phyloP scores from a whole-genome alignment of 2,329 filamentous ascomycete species.

The Metarhizium robertsii region DNA sequence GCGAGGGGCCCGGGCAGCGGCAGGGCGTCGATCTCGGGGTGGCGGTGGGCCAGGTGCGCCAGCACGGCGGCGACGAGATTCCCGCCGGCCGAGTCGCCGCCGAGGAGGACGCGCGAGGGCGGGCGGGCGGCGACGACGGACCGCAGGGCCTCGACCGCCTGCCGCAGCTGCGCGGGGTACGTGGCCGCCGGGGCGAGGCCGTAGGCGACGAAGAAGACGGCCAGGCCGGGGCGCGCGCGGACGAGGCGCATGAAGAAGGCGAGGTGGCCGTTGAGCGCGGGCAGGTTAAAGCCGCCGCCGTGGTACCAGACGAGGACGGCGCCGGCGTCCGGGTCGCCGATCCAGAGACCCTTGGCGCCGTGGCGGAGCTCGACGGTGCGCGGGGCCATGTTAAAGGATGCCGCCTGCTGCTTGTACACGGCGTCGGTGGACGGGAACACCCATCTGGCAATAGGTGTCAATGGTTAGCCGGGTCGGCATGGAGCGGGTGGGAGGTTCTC shows the following conservation, averaged over 20 bases:
- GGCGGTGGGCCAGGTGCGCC: conserved; percentile 11
- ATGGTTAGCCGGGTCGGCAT: not conserved
- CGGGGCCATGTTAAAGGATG: not conserved
- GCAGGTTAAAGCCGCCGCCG: conserved; percentile 12
- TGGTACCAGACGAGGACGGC: conserved; percentile 14
- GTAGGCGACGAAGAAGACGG: conserved; percentile 12
- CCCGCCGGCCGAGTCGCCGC: conserved; percentile 11
- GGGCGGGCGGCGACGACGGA: conserved; percentile 6
- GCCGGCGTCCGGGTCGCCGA: conserved; percentile 10
- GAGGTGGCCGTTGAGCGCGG: conserved; percentile 10
- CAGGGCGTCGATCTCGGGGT: conserved; percentile 9
- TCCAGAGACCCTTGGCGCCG: conserved; percentile 13
- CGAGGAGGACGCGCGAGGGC: conserved; percentile 4
- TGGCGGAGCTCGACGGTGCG: conserved; percentile 9
- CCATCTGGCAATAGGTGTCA: conserved; percentile 2
- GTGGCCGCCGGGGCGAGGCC: conserved; percentile 9
- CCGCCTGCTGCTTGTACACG: conserved; percentile 8
- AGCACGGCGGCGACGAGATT: conserved; percentile 11
- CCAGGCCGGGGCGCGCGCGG: conserved; percentile 7
- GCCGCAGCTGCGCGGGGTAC: conserved; percentile 13
- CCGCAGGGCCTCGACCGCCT: conserved; percentile 10
- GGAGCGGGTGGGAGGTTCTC: not conserved
- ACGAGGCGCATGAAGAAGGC: conserved; percentile 8
- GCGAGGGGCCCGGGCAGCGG: conserved; percentile 7
- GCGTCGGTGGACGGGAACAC: conserved; percentile 8